Base-by-base conservation (phyloP, 306 rosid genomes). In the Malus sylvestris region DNA sequence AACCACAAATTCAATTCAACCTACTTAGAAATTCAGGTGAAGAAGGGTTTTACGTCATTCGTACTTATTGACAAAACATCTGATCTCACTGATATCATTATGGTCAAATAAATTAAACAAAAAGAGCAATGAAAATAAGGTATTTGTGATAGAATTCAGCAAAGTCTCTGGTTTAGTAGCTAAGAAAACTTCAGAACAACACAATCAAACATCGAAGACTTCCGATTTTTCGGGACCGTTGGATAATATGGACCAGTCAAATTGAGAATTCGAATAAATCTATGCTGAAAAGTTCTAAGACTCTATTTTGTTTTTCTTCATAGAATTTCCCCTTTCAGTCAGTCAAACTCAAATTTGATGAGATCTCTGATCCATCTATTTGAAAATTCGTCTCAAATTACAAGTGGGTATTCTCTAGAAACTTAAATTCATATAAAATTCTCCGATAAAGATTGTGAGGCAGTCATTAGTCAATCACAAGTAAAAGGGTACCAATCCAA, bases 301-400 rank as follows among this genome's bases (percentile, higher is more conserved):
- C 27, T 32, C 53, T 73, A 22, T 25, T 14, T 30, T 72, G 22
- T 64, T 10, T 22, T 4, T 68, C 8, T n/a, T 42, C 55, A 69
- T 8, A 8, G 20, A 14, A 66, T 9, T 61, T 52, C 18, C 79
- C 66, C 79, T 23, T 33, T 60, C 44, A 60, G 25, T 10, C 64
- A 23, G 67, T 76, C 78, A 52, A 71, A 51, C 35, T 63, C 80
- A 86, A 80, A 74, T 75, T 29, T 33, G 59, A 49, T 51, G 59
- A 29, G 76, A 78, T 67, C 59, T 76, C 74, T 53, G 51, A 76
- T 65, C 57, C 49, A 45, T 44, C 64, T 6, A 77, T 23, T 30
- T 23, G 3, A 76, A 80, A 75, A 59, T 51, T 68, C 61, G 45
- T 64, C 79, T 13, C 30, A 72, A 74, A 51, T 68, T 5, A 11